Evolutionary conservation across 768 basidiomycete species (phyloP).

Genomic region (Pleurotus tuoliensis): DNA sequence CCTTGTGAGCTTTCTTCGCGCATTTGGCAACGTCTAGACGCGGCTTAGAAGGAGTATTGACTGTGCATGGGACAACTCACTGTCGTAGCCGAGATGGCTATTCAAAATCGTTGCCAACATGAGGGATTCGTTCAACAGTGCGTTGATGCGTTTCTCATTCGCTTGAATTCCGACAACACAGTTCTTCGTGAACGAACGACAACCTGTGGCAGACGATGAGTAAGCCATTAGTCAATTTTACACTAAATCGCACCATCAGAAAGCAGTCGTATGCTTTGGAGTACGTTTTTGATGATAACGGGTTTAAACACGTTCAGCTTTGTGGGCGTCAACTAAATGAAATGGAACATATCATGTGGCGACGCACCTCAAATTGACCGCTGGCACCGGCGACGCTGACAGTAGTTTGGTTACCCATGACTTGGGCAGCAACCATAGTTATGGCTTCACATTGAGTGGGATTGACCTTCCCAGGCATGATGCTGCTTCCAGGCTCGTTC

Average conservation of each 20-base stretch:
- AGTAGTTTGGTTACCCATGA: constrained; percentile 94
- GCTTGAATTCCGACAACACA: constrained; percentile 96
- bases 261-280: constrained; percentile 91
- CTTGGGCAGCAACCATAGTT: constrained; percentile 98
- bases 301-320: constrained; percentile 99
- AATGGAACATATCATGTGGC: neutral
- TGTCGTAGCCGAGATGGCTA: constrained; percentile 94
- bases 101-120: constrained; percentile 99
- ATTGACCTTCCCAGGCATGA: constrained; percentile 99
- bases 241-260: constrained; percentile 66
- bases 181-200: constrained; percentile 94
- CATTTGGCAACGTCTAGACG: constrained; percentile 89
- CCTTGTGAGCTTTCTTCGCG: constrained; percentile 99
- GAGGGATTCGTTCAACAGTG: constrained; percentile 88
- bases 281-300: constrained; percentile 95
- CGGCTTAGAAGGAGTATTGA: constrained; percentile 11
- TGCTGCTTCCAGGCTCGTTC: constrained; percentile 98
- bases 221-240: constrained; percentile 9
- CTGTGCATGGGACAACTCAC: constrained; percentile 41
- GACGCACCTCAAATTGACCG: constrained; percentile 91
- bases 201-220: constrained; percentile 37
- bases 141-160: constrained; percentile 90
- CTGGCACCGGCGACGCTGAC: constrained; percentile 91
- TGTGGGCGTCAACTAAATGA: neutral
- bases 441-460: constrained; percentile 98